These are phyloP conservation scores for Pseudopyricularia cyperi DNA, from an alignment of 2,329 filamentous ascomycete genomes.

Conservation along the genomic window DNA sequence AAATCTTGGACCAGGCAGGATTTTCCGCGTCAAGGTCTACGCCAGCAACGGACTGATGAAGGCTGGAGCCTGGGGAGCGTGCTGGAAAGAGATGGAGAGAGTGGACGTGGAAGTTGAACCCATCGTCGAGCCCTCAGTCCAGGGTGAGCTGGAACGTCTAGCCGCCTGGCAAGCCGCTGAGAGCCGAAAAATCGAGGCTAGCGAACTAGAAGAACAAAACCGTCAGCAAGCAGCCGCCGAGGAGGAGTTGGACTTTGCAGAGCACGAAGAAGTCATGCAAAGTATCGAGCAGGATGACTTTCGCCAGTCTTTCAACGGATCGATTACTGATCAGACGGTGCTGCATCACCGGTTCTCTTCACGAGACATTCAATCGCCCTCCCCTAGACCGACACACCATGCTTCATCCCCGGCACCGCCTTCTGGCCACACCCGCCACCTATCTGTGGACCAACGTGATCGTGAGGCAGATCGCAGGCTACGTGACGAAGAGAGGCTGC, in stretches of 20 bases:
- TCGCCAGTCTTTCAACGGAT: neutral
- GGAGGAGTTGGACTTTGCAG: neutral
- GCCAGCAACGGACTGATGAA: conserved; percentile 92
- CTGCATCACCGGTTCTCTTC: neutral
- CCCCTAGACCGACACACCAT: neutral
- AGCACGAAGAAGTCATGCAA: neutral
- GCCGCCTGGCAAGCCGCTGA: conserved; percentile 27
- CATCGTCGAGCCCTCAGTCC: conserved; percentile 45
- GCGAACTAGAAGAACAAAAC: conserved; percentile 10
- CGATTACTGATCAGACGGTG: neutral
- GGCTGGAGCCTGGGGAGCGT: conserved; percentile 81
- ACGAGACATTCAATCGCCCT: neutral
- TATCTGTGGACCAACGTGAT: conserved; percentile 2
- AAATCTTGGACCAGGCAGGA: conserved; percentile 36
- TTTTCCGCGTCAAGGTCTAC: conserved; percentile 77
- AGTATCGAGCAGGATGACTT: neutral
- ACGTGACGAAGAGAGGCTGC: conserved; percentile 35
- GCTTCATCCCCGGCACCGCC: neutral
- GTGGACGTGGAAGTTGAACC: conserved; percentile 88
- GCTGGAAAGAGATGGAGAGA: conserved; percentile 97
- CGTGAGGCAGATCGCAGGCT: conserved; percentile 15
- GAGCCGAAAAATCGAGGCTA: conserved; percentile 18
- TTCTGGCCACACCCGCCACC: conserved; percentile 1
- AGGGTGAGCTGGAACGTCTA: conserved; percentile 47
- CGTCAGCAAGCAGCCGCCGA: neutral